These are phyloP conservation scores for Haplosporangium sp. DNA, from an alignment of 371 early-diverging fungal species.

Conservation along the genomic window DNA sequence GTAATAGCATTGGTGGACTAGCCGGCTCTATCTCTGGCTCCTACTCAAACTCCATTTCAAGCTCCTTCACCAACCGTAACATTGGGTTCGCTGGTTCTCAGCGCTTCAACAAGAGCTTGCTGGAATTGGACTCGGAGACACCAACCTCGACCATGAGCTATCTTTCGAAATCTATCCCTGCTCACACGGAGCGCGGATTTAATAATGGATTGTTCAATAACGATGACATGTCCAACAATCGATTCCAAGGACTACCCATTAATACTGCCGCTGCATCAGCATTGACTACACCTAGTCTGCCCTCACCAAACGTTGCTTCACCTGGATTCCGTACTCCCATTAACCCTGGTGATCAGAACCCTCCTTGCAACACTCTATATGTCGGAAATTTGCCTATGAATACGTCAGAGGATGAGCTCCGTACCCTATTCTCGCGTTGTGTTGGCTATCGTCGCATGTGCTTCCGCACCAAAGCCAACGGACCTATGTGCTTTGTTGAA, in stretches of 20 bases:
- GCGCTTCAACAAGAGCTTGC: conserved; percentile 44
- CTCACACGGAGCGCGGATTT: conserved; percentile 64
- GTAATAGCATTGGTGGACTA: conserved; percentile 38
- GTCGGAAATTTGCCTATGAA: conserved; percentile 92
- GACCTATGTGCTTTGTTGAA: conserved; percentile 95
- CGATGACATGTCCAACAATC: conserved; percentile 59
- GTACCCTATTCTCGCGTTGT: conserved; percentile 76
- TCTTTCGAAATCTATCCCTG: conserved; percentile 57
- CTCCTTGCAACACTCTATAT: conserved; percentile 96
- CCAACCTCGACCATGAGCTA: conserved; percentile 37
- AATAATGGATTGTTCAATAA: conserved; percentile 65
- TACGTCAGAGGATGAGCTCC: conserved; percentile 87
- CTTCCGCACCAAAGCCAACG: conserved; percentile 83
- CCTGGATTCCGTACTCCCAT: conserved; percentile 56
- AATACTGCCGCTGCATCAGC: conserved; percentile 55
- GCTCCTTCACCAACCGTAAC: conserved; percentile 35
- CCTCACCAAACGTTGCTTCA: conserved; percentile 52
- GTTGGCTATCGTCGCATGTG: conserved; percentile 89
- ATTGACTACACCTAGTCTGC: conserved; percentile 38
- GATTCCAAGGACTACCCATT: conserved; percentile 60
- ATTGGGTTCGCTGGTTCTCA: conserved; percentile 31
- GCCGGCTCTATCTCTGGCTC: conserved; percentile 47
- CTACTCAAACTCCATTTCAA: conserved; percentile 45
- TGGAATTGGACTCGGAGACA: conserved; percentile 36
- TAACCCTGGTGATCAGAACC: conserved; percentile 89